These are phyloP conservation scores for Mortierella sp. DNA, from an alignment of 371 early-diverging fungal species.

Conservation along the genomic window DNA sequence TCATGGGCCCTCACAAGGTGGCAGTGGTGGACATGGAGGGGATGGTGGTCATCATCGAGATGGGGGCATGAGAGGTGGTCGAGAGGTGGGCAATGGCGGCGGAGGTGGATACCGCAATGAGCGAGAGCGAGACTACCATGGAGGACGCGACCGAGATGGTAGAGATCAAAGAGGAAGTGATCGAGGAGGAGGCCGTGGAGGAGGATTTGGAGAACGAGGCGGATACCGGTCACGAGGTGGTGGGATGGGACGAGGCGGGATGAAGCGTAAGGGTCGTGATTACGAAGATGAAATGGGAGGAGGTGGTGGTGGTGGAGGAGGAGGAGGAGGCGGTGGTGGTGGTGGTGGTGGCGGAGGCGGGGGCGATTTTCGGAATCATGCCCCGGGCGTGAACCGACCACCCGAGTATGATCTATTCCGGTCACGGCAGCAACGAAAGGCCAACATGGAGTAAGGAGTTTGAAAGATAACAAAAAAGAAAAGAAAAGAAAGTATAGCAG, in stretches of 20 bases:
- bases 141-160: slow-evolving; percentile 4
- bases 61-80: slow-evolving; percentile 37
- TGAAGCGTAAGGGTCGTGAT: slow-evolving; percentile 62
- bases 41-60: slow-evolving; percentile 34
- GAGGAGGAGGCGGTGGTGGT: slow-evolving; percentile 19
- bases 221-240: slow-evolving; percentile 54
- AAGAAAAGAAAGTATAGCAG: too few species aligned
- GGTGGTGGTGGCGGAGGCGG: slow-evolving; percentile 32
- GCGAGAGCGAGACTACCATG: slow-evolving; percentile 30
- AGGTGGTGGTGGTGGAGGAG: slow-evolving; percentile 13
- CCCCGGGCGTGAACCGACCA: slow-evolving; percentile 63
- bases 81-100: slow-evolving; percentile 44
- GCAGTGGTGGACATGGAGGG: slow-evolving; percentile 12
- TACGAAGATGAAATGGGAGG: slow-evolving; percentile 62
- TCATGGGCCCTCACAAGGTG: slow-evolving; percentile 18
- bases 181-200: slow-evolving; percentile 23
- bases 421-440: slow-evolving; percentile 64
- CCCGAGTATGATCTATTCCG: slow-evolving; percentile 72
- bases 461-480: background rate
- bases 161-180: slow-evolving; percentile 8
- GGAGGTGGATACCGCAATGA: slow-evolving; percentile 25
- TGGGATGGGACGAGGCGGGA: slow-evolving; percentile 50
- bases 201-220: too few species aligned
- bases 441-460: slow-evolving; percentile 36
- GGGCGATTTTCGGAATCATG: slow-evolving; percentile 28